These are phyloP conservation scores for Collybia sordida DNA, from an alignment of 768 basidiomycete genomes.

Conservation along the genomic window DNA sequence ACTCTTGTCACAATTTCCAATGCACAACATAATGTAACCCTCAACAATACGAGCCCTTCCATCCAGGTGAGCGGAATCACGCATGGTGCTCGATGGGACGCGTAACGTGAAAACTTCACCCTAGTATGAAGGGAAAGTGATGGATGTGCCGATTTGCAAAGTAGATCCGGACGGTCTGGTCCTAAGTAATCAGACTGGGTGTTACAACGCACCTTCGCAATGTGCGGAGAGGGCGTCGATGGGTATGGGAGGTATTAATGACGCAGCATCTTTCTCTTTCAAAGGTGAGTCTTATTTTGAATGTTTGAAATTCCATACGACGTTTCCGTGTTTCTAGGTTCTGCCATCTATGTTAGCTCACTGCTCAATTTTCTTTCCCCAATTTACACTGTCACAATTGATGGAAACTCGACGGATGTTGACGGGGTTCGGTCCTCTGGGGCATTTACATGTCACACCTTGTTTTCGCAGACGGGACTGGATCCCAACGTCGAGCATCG, in stretches of 20 bases:
- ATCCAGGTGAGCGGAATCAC: no score
- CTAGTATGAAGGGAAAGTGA: slow-evolving; percentile 16
- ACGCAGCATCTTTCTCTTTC: slow-evolving; percentile 20
- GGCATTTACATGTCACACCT: slow-evolving; percentile 18
- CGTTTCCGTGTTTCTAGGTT: slow-evolving; percentile 11
- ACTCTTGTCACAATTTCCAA: no score
- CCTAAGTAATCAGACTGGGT: slow-evolving; percentile 12
- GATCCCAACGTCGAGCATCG: slow-evolving; percentile 21
- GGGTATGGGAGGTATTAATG: slow-evolving; percentile 11
- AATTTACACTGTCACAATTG: slow-evolving; percentile 22
- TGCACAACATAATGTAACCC: no score
- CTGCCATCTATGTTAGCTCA: slow-evolving; percentile 24
- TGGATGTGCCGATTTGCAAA: slow-evolving; percentile 8
- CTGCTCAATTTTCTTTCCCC: slow-evolving; percentile 18
- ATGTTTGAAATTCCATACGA: no score
- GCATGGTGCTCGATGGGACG: no score
- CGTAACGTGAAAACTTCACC: neutral
- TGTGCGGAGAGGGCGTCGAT: slow-evolving; percentile 19
- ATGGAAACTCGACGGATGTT: slow-evolving; percentile 20
- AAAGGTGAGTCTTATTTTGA: slow-evolving; percentile 18
- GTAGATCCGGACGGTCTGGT: slow-evolving; percentile 7
- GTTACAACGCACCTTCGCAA: slow-evolving; percentile 15
- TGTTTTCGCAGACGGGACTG: slow-evolving; percentile 21
- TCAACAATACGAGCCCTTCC: no score
- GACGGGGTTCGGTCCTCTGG: slow-evolving; percentile 18